Base-by-base conservation (phyloP, 2,329 filamentous ascomycete genomes). In the Zopfia rhizophila region DNA sequence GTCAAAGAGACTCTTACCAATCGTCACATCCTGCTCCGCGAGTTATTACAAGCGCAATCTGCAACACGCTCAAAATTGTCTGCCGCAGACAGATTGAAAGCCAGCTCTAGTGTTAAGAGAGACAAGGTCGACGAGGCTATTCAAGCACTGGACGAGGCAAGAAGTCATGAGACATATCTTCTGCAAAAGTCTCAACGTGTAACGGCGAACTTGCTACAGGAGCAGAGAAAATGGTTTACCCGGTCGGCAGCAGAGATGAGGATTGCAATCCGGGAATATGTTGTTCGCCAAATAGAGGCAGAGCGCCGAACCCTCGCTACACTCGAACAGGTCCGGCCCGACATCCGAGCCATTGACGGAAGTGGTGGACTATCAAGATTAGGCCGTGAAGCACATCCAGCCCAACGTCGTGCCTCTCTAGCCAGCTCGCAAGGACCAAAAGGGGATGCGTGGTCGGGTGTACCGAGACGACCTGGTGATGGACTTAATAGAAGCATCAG, bases 41-140 rank as follows among this genome's bases (percentile, higher is more conserved):
- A 99, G 66, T 86, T 97, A 48, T 76, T 96, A 18, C 91, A 97
- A 72, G 92, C 94, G 1, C 92, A 97, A 69, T 89, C 96, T 68
- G 80, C 80, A 16, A 91, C 92, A 1, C 86, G 89, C 53, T 90
- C 85, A 72, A 94, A 91, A 71, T 83, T 94, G 27, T 85, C 87
- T 53, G 90, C 92, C 1, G 91, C 92, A 1, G 92, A 97, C 70
- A 85, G 94, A 31, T 81, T 99, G 50, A 96, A 95, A 68, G 85
- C 87, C 13, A 91, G 86, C 70, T 89, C 90, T 12, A 94, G 86
- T 46, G 92, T 99, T 24, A 88, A 91, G 52, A 83, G 89, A 24
- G 94, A 99, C 68, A 99, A 97, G 76, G 94, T 97, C 19, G 94
- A 99, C 69, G 94, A 99, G 73, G 94, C 94, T n/a, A 95, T 99